phyloP scores from a whole-genome alignment of 495 filamentous ascomycete genomes.

The Tuber microsphaerosporum region DNA sequence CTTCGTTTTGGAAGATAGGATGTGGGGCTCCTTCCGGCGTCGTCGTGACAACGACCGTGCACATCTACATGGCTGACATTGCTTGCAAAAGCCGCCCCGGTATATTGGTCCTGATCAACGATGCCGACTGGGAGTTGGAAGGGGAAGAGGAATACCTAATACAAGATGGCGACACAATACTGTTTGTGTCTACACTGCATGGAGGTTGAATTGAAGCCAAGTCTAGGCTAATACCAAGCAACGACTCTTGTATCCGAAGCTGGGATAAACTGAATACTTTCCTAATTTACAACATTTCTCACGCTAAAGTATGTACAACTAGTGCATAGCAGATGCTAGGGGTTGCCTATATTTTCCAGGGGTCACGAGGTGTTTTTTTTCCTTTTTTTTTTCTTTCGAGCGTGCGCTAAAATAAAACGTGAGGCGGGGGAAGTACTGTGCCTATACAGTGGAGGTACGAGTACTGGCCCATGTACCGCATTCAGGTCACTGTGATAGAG shows the following conservation, averaged over 20 bases:
- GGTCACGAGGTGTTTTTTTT: neutral
- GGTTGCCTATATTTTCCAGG: neutral
- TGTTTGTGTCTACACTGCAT: constrained; percentile 97
- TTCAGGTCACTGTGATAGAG: neutral
- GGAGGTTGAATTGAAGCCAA: constrained; percentile 56
- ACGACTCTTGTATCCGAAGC: neutral
- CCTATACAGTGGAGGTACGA: neutral
- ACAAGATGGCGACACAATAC: constrained; percentile 71
- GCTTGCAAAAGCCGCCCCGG: constrained; percentile 66
- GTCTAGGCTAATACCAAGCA: neutral
- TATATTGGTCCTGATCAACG: constrained; percentile 96
- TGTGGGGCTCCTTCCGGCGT: constrained; percentile 52
- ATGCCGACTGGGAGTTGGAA: constrained; percentile 96
- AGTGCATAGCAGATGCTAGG: neutral
- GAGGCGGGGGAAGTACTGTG: neutral
- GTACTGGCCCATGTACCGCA: neutral
- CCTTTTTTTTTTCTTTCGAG: neutral
- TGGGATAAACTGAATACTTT: neutral
- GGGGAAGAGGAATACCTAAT: constrained; percentile 85
- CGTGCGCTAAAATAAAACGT: neutral
- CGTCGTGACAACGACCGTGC: neutral
- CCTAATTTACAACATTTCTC: neutral
- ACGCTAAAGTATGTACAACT: neutral
- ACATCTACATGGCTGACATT: constrained; percentile 4
- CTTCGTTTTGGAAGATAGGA: constrained; percentile 77